Evolutionary conservation across 2,329 filamentous ascomycete species (phyloP), one percentile per base, ranked within the genome.

Genomic region (Clathrospora elynae): DNA sequence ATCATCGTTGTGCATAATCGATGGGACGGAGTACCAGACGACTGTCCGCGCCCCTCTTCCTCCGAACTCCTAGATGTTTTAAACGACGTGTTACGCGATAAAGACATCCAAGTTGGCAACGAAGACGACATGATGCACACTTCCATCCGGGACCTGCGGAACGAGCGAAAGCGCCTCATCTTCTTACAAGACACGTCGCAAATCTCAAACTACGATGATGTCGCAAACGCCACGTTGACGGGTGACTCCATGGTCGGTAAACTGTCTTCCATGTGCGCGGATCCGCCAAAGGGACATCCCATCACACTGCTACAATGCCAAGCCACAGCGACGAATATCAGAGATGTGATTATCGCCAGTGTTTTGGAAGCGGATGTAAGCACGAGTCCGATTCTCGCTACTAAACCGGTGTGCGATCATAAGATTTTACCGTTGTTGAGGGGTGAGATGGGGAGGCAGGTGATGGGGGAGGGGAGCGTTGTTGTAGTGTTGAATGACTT

Each of bases 401-500:
- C 76, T n/a, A 79, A 79, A 59, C 68, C 71, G 2, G 64, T 74
- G 18, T 76, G 73, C 48, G 75, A 78, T 59, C 48, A 51, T n/a
- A 75, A 77, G 64, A 76, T 75, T 4, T 49, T 78, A 55, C 75
- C 75, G 5, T 71, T 77, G 71, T 64, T 78, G 42, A 62, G 66
- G 32, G 66, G 70, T 4, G 74, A 79, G 41, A 68, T 65, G 1
- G 55, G 71, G 12, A 61, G 53, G 28, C 58, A 60, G n/a, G 66
- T 77, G 40, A 60, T 58, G 31, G 49, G 57, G 8, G 70, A 73
- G n/a, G 61, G 72, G 32, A 57, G 73, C 2, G 68, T 78, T 1
- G 73, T 78, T 3, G 61, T 76, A 12, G 68, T 79, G 65, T 10
- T 67, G 45, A 78, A 80, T 63, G 77, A 79, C 44, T 79, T 78